Base-by-base conservation (phyloP, 495 filamentous ascomycete genomes). In the Aspergillus conjunctus region DNA sequence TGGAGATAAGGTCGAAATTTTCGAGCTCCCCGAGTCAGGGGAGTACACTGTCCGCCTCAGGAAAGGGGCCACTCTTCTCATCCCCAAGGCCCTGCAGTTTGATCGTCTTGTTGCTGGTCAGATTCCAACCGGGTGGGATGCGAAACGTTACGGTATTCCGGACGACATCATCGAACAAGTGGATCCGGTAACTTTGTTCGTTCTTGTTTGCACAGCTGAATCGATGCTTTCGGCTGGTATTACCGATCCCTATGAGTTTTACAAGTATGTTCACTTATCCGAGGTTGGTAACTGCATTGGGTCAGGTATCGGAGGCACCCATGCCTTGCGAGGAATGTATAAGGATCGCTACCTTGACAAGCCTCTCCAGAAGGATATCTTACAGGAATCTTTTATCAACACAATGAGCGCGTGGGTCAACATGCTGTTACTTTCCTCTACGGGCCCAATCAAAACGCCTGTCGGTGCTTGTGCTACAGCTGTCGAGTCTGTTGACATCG, bases 351-450 rank as follows among this genome's bases (percentile, higher is more conserved):
- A 86, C 85, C 80, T 96, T 54, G 94, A 98, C 78, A 94, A 92
- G 77, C 94, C 94, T n/a, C 81, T 98, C 20, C 94, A 99, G 74
- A 99, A 98, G 77, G 94, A 99, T 72, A 96, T 99, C 66, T 81
- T 99, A 37, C 94, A 99, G 70, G 94, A 99, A 75, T 98, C 94
- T 4, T 99, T 99, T 83, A 98, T 99, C 82, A 99, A 99, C 78
- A 98, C 94, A 22, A 99, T 99, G 94, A 87, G 90, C 61, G 94
- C 94, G 7, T 99, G 94, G 94, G 93, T 98, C 54, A 99, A 99
- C 80, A 98, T 99, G 94, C 76, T 99, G 70, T 79, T 99, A 45
- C 75, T 99, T 56, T 98, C 94, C 14, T 97, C 95, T 15, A 97
- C 94, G 41, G 94, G 94, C 62, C 94, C 94, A 17, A 97, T 99